Base-by-base conservation (phyloP, 352 stramenopile species). In the Pythium guiyangense region DNA sequence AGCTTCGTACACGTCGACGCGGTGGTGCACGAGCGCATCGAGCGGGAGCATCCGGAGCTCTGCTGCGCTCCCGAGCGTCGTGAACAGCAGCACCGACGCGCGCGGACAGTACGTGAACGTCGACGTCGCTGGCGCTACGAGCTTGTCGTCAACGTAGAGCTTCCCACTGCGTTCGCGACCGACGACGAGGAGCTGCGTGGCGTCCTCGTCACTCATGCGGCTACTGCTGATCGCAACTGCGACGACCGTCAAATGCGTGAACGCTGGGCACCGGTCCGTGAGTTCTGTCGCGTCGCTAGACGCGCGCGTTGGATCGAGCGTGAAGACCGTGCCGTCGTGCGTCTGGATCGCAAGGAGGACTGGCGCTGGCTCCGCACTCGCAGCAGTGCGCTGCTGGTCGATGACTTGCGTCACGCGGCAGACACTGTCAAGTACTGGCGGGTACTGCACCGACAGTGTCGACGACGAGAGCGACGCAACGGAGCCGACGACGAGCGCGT, bases 11-110 rank as follows among this genome's bases (percentile, higher is more conserved):
- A 44, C 46, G 37, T 64, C 71, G 25, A 54, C 18, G 39, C 39
- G 57, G 26, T 54, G 52, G 15, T 55, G 34, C 37, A 27, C 57
- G 25, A 86, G 62, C 2, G 40, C 52, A 47, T 59, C 53, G 18
- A 89, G 52, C 14, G 68, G 66, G 4, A 82, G 49, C 39, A 93
- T 72, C n/a, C 71, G 72, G 3, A 93, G 69, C 44, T 85, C 58
- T 2, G 79, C 63, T 14, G 82, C 62, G 42, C 67, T 79, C 3
- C 80, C 83, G 45, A 90, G 67, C 3, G 73, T 90, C 27, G 83
- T 91, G 52, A 74, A 86, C 39, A 91, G 56, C 45, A 93, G 52
- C 6, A 86, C 66, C 3, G 62, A 74, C 11, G 72, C 54, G 17
- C 65, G 60, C 0, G 57, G 17, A 48, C 69, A 74, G 42, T 84